Evolutionary conservation across 257 asterid species (phyloP).

Genomic region (Nemophila menziesii): DNA sequence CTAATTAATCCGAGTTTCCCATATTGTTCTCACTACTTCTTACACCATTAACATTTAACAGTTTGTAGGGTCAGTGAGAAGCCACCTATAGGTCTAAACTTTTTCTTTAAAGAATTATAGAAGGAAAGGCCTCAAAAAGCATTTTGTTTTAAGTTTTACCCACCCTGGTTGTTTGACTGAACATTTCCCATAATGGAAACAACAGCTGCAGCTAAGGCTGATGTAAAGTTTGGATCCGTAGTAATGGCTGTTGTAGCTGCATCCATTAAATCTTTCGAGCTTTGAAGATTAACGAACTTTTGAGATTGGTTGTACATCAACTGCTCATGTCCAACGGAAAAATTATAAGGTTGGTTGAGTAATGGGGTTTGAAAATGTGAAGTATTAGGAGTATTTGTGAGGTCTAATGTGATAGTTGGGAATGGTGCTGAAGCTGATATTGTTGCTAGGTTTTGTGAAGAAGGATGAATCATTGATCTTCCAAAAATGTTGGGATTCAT

Average conservation of each 20-base stretch:
- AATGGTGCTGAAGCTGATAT: conserved; percentile 41
- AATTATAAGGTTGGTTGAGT: conserved; percentile 1
- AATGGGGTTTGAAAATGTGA: conserved; percentile 2
- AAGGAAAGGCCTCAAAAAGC: too few relatives aligned
- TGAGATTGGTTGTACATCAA: conserved; percentile 5
- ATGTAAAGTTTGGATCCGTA: conserved; percentile 28
- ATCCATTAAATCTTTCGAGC: conserved; percentile 18
- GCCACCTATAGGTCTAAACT: too few relatives aligned
- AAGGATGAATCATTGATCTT: conserved; percentile 9
- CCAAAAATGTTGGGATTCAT: conserved; percentile 10
- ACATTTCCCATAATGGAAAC: conserved; percentile 21
- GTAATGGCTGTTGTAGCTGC: conserved; percentile 26
- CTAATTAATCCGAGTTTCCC: background rate
- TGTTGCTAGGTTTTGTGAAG: conserved; percentile 21
- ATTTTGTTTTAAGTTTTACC: too few relatives aligned
- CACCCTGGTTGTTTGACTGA: conserved; percentile 11
- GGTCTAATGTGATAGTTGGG: conserved; percentile 40
- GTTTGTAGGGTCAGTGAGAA: too few relatives aligned
- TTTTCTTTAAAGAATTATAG: too few relatives aligned
- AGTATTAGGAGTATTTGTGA: conserved; percentile 9
- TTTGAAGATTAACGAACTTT: background rate
- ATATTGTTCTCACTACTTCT: background rate
- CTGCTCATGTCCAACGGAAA: background rate
- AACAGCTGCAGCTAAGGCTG: conserved; percentile 28
- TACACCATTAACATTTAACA: background rate